Evolutionary conservation across 2,329 filamentous ascomycete genomes (phyloP), one percentile per base, ranked within the genome.

Genomic region (Fusarium sp.): DNA sequence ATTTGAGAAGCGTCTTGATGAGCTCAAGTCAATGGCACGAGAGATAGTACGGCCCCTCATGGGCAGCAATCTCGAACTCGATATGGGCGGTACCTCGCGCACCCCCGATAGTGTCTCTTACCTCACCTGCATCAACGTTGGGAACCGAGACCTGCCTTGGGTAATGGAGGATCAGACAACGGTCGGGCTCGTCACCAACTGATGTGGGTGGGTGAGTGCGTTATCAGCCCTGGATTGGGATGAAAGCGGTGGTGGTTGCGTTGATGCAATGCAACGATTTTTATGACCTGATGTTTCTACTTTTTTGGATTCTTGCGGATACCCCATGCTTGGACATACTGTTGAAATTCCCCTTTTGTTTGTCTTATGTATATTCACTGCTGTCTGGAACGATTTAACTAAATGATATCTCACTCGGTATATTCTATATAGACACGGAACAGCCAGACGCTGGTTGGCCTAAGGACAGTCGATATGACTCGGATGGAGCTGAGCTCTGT

Each of bases 1-100:
- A 8, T 97, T 98, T 76, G 96, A 98, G 85, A 91, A 93, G 78
- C 89, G 94, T 63, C 88, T 98, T 75, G 94, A 98, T 67, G 95
- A 98, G 85, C 87, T 98, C 62, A 98, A 98, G 84, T 88, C 89
- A 63, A 88, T 96, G 79, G 96, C 95, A 12, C 87, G 93, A 60
- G 94, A 97, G 78, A 87, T 93, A 22, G 95, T 98, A 13, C 91
- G 92, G 66, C 95, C 95, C 8, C 85, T 98, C 18, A 97, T 97
- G 92, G 89, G 92, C 58, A 96, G 94, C 79, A 93, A 91, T 59
- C 87, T 98, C 18, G 94, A 98, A 82, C 87, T 97, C 54, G 94
- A 97, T 80, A 81, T 94, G 61, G 80, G 79, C 56, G 81, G 82
- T 44, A 79, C 80, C n/a, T 81, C 82, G 35, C 79, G 82, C 77